Base-by-base conservation (phyloP, 2,329 filamentous ascomycete genomes). In the Fusarium pseudograminearum region DNA sequence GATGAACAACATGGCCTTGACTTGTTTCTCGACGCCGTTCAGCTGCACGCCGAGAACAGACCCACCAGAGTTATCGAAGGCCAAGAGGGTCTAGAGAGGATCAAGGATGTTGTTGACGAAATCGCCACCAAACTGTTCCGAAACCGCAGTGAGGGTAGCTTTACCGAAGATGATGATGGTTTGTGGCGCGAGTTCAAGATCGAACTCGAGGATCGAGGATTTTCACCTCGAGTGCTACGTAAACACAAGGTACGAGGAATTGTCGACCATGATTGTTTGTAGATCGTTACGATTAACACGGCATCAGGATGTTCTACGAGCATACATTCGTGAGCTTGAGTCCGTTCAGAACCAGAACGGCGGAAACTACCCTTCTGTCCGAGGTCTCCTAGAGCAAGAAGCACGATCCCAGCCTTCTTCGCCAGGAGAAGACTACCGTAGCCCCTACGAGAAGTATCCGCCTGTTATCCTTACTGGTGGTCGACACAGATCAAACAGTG, bases 291-390 rank as follows among this genome's bases (percentile, higher is more conserved):
- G 24, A 51, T 71, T 76, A 61, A 75, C 59, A 67, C 56, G 47
- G 34, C 45, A 53, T 42, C 30, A 90, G 88, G 86, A 89, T 69
- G 81, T 89, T 12, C 77, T 89, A 26, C 82, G 86, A 65, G 86
- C 87, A 22, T 89, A 90, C 72, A 88, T 90, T 42, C 85, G 86
- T 36, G 85, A 88, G 72, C 82, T 90, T 65, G 85, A 88, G 66
- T 83, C 86, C 41, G 80, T 84, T 57, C 80, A 80, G 36, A 76
- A 78, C n/a, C 74, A 79, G 15, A 80, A 81, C 40, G 81, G 80
- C 24, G 82, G 82, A 28, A 76, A 78, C 34, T 82, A 82, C 15
- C 84, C 85, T 4, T 84, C 85, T 3, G 82, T 87, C 16, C 83
- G 86, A 57, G 85, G 86, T 2, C 79, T 89, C 12, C 80, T 89